Conservation (phyloP, 768 basidiomycete species). For the Xerocomellus dryophilus region DNA sequence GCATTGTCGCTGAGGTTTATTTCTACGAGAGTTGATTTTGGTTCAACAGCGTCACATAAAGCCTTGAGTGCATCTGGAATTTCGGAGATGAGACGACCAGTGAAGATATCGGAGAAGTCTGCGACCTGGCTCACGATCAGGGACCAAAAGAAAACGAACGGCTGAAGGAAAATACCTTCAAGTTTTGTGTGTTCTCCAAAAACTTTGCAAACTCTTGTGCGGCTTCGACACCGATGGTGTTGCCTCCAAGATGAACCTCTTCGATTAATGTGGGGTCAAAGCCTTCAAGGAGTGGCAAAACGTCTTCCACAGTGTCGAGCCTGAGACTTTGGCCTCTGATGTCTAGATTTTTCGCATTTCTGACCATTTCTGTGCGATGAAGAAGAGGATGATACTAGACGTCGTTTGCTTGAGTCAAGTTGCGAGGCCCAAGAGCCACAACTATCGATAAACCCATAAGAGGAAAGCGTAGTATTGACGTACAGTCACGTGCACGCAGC, state of each 20-base stretch:
- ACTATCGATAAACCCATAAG: slow-evolving; percentile 19
- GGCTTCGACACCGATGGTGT: slow-evolving; percentile 91
- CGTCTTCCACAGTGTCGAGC: slow-evolving; percentile 70
- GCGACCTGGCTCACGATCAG: slow-evolving; percentile 61
- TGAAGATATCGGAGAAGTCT: slow-evolving; percentile 97
- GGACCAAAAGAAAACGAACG: neutral
- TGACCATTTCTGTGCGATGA: slow-evolving; percentile 15
- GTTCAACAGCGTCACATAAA: slow-evolving; percentile 82
- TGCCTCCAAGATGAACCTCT: slow-evolving; percentile 91
- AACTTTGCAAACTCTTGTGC: slow-evolving; percentile 80
- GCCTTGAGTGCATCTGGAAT: slow-evolving; percentile 88
- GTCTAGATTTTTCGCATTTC: slow-evolving; percentile 22
- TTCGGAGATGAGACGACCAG: slow-evolving; percentile 91
- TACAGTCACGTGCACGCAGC: slow-evolving; percentile 23
- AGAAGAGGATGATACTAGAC: neutral
- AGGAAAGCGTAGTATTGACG: slow-evolving; percentile 9
- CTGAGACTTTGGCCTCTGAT: slow-evolving; percentile 50
- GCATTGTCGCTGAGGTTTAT: slow-evolving; percentile 95
- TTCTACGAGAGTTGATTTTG: slow-evolving; percentile 77
- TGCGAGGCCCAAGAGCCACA: neutral
- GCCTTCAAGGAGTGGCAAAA: slow-evolving; percentile 66
- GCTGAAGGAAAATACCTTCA: slow-evolving; percentile 53
- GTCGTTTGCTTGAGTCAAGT: neutral
- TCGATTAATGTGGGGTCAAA: slow-evolving; percentile 67
- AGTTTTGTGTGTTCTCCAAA: slow-evolving; percentile 56